Base-by-base conservation (phyloP, 371 early-diverging fungal species). In the Sporodiniella umbellata region DNA sequence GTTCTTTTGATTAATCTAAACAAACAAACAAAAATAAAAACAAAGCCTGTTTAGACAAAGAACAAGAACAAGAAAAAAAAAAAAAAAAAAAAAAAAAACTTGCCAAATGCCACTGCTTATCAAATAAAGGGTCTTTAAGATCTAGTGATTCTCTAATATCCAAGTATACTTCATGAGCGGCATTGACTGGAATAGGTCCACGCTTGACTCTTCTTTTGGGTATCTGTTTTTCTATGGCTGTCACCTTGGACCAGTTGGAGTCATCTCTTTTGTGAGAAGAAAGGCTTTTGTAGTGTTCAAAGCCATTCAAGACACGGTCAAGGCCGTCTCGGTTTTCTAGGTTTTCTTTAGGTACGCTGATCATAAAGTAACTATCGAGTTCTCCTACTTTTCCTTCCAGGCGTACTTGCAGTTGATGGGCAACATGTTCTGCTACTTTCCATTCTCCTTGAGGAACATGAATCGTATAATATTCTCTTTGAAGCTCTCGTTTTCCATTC, bases 31-130 rank as follows among this genome's bases (percentile, higher is more conserved):
- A 28, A 10, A 7, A 7, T 10, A 28, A 7, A 28, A 28, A 28
- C 7, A 28, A 10, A n/a, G n/a, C n/a, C 30, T 28, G 30, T 10
- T 28, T 28, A 28, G 7, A 28, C 30, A n/a, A n/a, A n/a, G n/a
- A n/a, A n/a, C n/a, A n/a, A n/a, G n/a, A n/a, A n/a, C n/a, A n/a
- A n/a, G n/a, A n/a, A n/a, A n/a, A n/a, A n/a, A n/a, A n/a, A n/a
- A n/a, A n/a, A n/a, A n/a, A n/a, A n/a, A n/a, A n/a, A n/a, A n/a
- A n/a, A n/a, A n/a, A 7, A 28, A 28, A 28, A 70, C 85, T 60
- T 60, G 90, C 85, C 78, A 92, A 68, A 72, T 92, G 92, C 94
- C 94, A 93, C 62, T 93, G 94, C 17, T 83, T 70, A 19, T 48
- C 33, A 57, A 93, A 89, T 45, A 83, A 84, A n/a, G 94, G 94